These are phyloP conservation scores for Podaxis sp. DNA, from an alignment of 768 basidiomycete genomes.

Conservation along the genomic window DNA sequence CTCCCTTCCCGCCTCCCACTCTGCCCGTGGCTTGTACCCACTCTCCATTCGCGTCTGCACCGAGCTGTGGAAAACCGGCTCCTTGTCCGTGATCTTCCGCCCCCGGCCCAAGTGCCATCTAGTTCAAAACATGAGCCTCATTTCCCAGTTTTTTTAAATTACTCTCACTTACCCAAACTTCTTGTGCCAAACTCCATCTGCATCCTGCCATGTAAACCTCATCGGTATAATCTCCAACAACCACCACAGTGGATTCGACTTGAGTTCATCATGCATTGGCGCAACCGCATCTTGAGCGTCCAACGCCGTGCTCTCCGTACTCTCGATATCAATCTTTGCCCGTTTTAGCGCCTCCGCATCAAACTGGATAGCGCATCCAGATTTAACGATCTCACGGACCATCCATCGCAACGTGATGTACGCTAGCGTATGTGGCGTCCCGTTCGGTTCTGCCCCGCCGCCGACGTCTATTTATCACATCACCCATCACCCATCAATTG, in stretches of 20 bases:
- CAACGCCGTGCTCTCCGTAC: constrained; percentile 18
- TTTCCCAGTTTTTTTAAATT: not conserved
- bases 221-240: constrained; percentile 66
- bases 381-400: constrained; percentile 60
- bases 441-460: constrained; percentile 55
- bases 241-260: constrained; percentile 55
- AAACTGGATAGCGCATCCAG: constrained; percentile 62
- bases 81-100: constrained; percentile 40
- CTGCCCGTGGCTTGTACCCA: constrained; percentile 59
- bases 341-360: constrained; percentile 45
- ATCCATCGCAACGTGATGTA: constrained; percentile 77
- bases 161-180: constrained; percentile 47
- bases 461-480: constrained; percentile 54
- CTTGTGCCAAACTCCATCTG: constrained; percentile 49
- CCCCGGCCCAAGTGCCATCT: constrained; percentile 60
- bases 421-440: constrained; percentile 41
- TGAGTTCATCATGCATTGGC: constrained; percentile 53
- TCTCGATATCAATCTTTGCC: constrained; percentile 32
- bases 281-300: constrained; percentile 42
- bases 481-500: not conserved
- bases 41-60: constrained; percentile 58
- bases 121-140: not conserved
- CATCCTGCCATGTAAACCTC: constrained; percentile 55
- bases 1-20: constrained; percentile 45
- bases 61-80: constrained; percentile 61